A percentile compares a stretch with the other conserved stretches of the same genome.
Evolutionary conservation across 2,329 filamentous ascomycete genomes (phyloP).

Genomic region (Beauveria caledonica): DNA sequence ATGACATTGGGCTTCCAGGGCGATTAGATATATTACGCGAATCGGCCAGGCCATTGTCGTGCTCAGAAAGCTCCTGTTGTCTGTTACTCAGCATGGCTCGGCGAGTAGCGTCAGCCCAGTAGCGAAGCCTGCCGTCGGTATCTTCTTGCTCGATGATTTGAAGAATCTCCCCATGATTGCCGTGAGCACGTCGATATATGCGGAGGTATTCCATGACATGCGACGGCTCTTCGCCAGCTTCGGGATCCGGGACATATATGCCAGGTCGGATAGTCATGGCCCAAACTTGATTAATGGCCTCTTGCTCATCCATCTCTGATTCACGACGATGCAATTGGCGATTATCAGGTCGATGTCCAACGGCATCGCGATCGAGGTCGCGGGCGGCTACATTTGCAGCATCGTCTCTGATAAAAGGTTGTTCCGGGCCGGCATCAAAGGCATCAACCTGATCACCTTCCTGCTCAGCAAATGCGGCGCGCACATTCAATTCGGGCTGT

Average conservation of each 20-base stretch:
- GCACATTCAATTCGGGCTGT: conserved; percentile 84
- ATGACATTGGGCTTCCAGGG: conserved; percentile 9
- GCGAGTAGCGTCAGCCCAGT: conserved; percentile 49
- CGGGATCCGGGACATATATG: not conserved
- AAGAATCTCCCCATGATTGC: conserved; percentile 50
- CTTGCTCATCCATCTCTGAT: not conserved
- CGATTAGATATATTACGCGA: conserved; percentile 7
- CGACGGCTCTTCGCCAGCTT: conserved; percentile 15
- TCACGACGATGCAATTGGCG: not conserved
- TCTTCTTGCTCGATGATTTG: conserved; percentile 54
- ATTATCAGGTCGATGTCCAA: not conserved
- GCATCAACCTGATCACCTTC: conserved; percentile 16
- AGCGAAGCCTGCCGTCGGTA: conserved; percentile 48
- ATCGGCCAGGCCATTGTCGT: not conserved
- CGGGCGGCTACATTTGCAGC: not conserved
- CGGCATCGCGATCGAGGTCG: not conserved
- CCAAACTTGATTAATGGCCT: not conserved
- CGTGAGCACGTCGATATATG: conserved; percentile 52
- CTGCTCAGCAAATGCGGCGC: conserved; percentile 50
- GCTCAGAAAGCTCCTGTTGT: not conserved
- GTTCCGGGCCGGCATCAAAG: conserved; percentile 11
- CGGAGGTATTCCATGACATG: conserved; percentile 32
- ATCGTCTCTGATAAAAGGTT: not conserved
- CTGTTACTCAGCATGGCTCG: not conserved
- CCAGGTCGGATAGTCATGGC: not conserved